phyloP scores from a whole-genome alignment of 768 basidiomycete species.

The Pholiota conissans region DNA sequence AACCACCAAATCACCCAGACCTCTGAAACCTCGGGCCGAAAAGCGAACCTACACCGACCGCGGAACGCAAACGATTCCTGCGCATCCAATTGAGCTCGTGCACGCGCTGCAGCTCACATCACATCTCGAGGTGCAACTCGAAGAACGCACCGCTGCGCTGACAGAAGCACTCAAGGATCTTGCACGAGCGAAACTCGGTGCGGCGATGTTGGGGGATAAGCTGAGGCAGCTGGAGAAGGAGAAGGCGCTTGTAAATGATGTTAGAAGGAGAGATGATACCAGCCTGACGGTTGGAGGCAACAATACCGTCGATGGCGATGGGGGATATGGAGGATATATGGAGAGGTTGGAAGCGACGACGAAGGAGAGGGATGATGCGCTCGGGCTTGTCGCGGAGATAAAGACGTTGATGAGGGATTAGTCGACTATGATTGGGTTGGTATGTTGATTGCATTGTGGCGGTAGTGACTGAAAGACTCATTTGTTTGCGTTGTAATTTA shows the following conservation, averaged over 20 bases:
- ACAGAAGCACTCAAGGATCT: conserved; percentile 6
- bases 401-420: not conserved
- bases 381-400: not conserved
- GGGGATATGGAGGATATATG: too few species aligned
- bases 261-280: too few species aligned
- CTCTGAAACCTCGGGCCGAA: too few species aligned
- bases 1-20: not conserved
- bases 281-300: too few species aligned
- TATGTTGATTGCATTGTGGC: too few species aligned
- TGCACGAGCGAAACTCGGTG: conserved; percentile 4
- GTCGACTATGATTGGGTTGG: too few species aligned
- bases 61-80: conserved; percentile 3
- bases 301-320: too few species aligned
- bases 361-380: not conserved
- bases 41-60: too few species aligned
- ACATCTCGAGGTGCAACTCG: conserved; percentile 11
- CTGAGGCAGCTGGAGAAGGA: not conserved
- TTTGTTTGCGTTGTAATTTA: too few species aligned
- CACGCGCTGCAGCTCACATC: conserved; percentile 3
- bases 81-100: not conserved
- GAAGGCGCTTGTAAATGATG: too few species aligned
- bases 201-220: not conserved
- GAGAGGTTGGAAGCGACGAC: not conserved
- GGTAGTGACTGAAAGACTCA: too few species aligned
- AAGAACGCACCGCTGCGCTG: conserved; percentile 7